Evolutionary conservation across 163 green algal genomes (phyloP).

Genomic region (Trebouxiophyceae sp.): DNA sequence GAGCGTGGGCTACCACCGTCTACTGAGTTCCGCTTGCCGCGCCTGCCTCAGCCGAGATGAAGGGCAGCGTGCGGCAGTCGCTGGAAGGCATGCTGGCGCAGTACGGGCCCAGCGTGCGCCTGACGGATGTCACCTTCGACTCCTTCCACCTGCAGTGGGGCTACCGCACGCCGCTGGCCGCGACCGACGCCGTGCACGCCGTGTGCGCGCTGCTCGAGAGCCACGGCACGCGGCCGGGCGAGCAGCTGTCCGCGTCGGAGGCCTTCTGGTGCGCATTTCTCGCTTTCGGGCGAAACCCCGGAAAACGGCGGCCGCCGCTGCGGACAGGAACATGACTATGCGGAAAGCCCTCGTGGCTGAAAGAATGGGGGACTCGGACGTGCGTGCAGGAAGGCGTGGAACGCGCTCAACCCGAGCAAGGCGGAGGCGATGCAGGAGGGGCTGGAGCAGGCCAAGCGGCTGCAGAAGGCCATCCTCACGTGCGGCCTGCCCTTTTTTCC

Average conservation of each 20-base stretch:
- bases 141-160: conserved; percentile 17
- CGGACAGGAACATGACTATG: too few relatives aligned
- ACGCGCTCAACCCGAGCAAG: conserved; percentile 32
- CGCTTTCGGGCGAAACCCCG: too few relatives aligned
- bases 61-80: neutral
- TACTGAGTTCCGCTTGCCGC: too few relatives aligned
- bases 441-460: conserved; percentile 40
- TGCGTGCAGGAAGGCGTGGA: conserved; percentile 28
- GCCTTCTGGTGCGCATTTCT: conserved; percentile 29
- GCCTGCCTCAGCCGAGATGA: conserved; percentile 19
- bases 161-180: conserved; percentile 18
- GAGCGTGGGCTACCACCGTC: too few relatives aligned
- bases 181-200: conserved; percentile 41
- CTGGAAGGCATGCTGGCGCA: conserved; percentile 11
- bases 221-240: neutral
- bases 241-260: conserved; percentile 8
- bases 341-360: too few relatives aligned
- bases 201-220: conserved; percentile 42
- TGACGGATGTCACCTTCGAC: conserved; percentile 18
- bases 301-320: too few relatives aligned
- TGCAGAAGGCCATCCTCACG: conserved; percentile 39
- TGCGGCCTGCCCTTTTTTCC: conserved; percentile 1
- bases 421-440: conserved; percentile 27
- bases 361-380: too few relatives aligned
- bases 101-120: conserved; percentile 12